These are phyloP conservation scores for Myxozyma sirexii DNA, from an alignment of 805 yeast genomes.

Conservation along the genomic window DNA sequence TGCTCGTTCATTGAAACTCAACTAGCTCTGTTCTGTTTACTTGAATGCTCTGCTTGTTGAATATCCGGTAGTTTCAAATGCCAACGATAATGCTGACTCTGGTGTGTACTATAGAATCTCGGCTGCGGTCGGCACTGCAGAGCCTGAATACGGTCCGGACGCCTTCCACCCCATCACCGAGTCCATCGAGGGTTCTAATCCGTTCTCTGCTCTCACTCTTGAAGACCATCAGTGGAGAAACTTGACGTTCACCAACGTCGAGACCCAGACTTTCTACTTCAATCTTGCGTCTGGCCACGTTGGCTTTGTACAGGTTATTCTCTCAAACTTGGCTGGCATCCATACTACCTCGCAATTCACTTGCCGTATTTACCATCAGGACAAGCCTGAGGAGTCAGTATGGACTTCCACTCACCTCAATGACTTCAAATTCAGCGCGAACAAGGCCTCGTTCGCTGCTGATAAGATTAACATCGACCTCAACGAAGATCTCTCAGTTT, in stretches of 20 bases:
- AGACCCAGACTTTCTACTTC: constrained; percentile 92
- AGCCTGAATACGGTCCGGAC: constrained; percentile 93
- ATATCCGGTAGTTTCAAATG: background rate
- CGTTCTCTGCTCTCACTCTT: constrained; percentile 60
- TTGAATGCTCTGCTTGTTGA: background rate
- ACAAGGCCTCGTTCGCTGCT: constrained; percentile 68
- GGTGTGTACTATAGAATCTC: constrained; percentile 48
- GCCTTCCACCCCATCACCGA: constrained; percentile 85
- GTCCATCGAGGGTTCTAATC: constrained; percentile 56
- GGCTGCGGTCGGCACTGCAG: constrained; percentile 96
- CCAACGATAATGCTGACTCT: background rate
- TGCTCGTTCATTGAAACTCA: background rate
- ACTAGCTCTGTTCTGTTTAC: background rate
- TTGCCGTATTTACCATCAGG: constrained; percentile 68
- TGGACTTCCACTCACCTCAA: constrained; percentile 95
- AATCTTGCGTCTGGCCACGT: constrained; percentile 60
- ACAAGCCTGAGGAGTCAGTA: constrained; percentile 54
- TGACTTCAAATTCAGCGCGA: constrained; percentile 65
- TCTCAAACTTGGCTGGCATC: constrained; percentile 85
- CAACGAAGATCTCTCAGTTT: constrained; percentile 54
- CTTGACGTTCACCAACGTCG: constrained; percentile 86
- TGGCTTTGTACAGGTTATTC: constrained; percentile 85
- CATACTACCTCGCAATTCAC: constrained; percentile 84
- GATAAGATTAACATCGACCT: constrained; percentile 67
- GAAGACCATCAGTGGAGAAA: constrained; percentile 74